phyloP scores from a whole-genome alignment of 2,329 filamentous ascomycete genomes.

The Hypoxylon sp. region DNA sequence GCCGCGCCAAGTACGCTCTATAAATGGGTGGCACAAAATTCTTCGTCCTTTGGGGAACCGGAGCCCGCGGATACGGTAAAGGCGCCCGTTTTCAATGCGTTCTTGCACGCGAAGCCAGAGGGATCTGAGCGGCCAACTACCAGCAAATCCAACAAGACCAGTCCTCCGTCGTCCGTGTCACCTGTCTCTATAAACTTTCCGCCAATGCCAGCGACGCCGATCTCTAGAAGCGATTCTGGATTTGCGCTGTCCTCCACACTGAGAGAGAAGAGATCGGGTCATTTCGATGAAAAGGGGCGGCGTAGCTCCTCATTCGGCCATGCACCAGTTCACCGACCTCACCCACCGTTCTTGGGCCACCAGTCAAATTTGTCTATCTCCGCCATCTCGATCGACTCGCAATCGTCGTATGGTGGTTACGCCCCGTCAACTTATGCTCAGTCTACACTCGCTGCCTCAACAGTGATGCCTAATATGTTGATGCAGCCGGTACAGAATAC shows the following conservation, averaged over 20 bases:
- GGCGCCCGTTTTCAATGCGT: slow-evolving; percentile 89
- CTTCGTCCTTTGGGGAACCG: slow-evolving; percentile 83
- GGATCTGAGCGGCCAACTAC: slow-evolving; percentile 82
- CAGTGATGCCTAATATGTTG: slow-evolving; percentile 87
- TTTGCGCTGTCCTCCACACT: slow-evolving; percentile 88
- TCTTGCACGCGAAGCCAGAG: slow-evolving; percentile 80
- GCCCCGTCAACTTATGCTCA: slow-evolving; percentile 87
- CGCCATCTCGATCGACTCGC: slow-evolving; percentile 70
- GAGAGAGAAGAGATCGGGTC: slow-evolving; percentile 92
- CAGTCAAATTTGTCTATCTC: slow-evolving; percentile 70
- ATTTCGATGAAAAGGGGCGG: slow-evolving; percentile 82
- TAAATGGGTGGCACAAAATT: slow-evolving; percentile 90
- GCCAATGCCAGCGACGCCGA: slow-evolving; percentile 78
- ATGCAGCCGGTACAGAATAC: slow-evolving; percentile 83
- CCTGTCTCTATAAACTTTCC: slow-evolving; percentile 84
- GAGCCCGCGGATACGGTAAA: slow-evolving; percentile 64
- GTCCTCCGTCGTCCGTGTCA: slow-evolving; percentile 75
- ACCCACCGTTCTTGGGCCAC: slow-evolving; percentile 78
- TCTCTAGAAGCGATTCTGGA: slow-evolving; percentile 92
- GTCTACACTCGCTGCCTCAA: slow-evolving; percentile 87
- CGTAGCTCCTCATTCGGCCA: slow-evolving; percentile 93
- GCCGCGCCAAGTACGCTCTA: slow-evolving; percentile 79
- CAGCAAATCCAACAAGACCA: slow-evolving; percentile 72
- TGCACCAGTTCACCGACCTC: slow-evolving; percentile 76
- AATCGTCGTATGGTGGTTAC: slow-evolving; percentile 81